Percentiles rank a stretch among this genome's conserved stretches.
These are phyloP conservation scores for Monosporascus sp. DNA, from an alignment of 2,329 filamentous ascomycete genomes.

Conservation along the genomic window DNA sequence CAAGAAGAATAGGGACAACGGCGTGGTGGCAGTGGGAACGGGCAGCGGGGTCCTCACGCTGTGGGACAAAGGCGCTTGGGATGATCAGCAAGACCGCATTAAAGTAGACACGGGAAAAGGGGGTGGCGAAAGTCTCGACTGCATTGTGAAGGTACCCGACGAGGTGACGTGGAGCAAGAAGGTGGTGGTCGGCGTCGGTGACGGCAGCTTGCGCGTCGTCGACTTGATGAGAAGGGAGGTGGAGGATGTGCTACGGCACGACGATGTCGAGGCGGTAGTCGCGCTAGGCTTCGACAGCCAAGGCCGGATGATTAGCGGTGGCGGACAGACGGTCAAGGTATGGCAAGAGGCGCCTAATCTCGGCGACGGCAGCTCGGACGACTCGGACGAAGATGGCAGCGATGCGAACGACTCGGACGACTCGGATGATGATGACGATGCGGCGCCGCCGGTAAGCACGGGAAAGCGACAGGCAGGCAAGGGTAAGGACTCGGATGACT, in stretches of 20 bases:
- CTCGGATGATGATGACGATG: slow-evolving; percentile 35
- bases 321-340: slow-evolving; percentile 79
- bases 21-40: slow-evolving; percentile 69
- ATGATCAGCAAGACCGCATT: slow-evolving; percentile 88
- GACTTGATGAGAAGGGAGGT: slow-evolving; percentile 70
- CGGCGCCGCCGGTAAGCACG: slow-evolving; percentile 35
- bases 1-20: slow-evolving; percentile 59
- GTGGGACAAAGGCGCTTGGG: slow-evolving; percentile 93
- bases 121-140: slow-evolving; percentile 75
- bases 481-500: slow-evolving; percentile 37
- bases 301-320: slow-evolving; percentile 83
- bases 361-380: slow-evolving; percentile 37
- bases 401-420: slow-evolving; percentile 41
- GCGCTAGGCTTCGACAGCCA: slow-evolving; percentile 78
- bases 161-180: slow-evolving; percentile 65
- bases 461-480: slow-evolving; percentile 32
- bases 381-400: slow-evolving; percentile 43
- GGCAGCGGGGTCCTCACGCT: slow-evolving; percentile 78
- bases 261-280: slow-evolving; percentile 81
- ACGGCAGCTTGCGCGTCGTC: slow-evolving; percentile 73
- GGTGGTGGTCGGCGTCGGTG: slow-evolving; percentile 74
- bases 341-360: slow-evolving; percentile 70
- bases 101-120: slow-evolving; percentile 59
- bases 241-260: slow-evolving; percentile 63
- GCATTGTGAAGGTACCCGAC: slow-evolving; percentile 66